Evolutionary conservation across 1,284 basidiomycete species (phyloP).

Genomic region (Leccinum pachyderme): DNA sequence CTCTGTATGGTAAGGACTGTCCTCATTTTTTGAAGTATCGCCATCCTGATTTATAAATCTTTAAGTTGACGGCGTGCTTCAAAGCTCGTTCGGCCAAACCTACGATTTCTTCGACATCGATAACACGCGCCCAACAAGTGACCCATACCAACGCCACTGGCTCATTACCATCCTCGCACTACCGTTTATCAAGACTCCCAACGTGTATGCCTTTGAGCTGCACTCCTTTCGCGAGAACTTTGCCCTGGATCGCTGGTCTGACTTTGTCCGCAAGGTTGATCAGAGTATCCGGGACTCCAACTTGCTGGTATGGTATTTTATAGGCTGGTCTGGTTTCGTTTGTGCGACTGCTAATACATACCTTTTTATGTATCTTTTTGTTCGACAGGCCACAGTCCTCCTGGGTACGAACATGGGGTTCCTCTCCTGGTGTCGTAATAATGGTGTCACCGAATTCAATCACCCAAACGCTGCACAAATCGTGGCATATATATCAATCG

Average conservation of each 20-base stretch:
- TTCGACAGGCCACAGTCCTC: constrained; percentile 29
- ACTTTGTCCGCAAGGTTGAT: constrained; percentile 32
- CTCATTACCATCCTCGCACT: constrained; percentile 22
- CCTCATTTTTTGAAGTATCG: not conserved
- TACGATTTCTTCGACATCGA: constrained; percentile 35
- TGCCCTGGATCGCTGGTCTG: constrained; percentile 25
- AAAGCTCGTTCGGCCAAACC: constrained; percentile 31
- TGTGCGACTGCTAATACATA: not conserved
- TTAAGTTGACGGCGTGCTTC: constrained; percentile 28
- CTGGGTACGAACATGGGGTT: constrained; percentile 24
- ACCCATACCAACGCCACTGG: constrained; percentile 21
- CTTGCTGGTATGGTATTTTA: constrained; percentile 19
- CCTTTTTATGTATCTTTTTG: not conserved
- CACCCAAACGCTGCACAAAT: constrained; percentile 25
- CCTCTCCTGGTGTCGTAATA: constrained; percentile 16
- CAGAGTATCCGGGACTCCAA: constrained; percentile 22
- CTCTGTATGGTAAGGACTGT: constrained; percentile 28
- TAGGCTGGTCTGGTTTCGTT: not conserved
- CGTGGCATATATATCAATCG: constrained; percentile 30
- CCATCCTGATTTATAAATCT: not conserved
- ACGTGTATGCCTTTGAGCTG: constrained; percentile 29
- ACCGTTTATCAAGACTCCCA: constrained; percentile 26
- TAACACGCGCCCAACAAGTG: constrained; percentile 5
- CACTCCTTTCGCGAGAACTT: constrained; percentile 28
- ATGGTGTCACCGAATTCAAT: not conserved